Evolutionary conservation across 495 filamentous ascomycete genomes (phyloP), one percentile per base, ranked within the genome.

Genomic region (Rusavskia elegans): DNA sequence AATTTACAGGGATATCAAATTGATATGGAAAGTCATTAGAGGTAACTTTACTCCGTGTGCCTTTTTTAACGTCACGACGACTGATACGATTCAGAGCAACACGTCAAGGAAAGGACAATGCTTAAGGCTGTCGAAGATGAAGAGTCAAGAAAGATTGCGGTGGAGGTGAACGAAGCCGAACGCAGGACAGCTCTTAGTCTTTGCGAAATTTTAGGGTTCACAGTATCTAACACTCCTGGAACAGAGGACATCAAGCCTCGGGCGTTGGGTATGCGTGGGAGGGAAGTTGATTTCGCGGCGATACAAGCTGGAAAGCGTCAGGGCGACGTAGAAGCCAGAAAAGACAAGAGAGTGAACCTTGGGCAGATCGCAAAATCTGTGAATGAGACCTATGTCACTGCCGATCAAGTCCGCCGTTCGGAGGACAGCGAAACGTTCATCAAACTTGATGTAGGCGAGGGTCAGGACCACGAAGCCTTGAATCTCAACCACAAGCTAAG

Each of bases 401-500:
- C 13, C 7, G 40, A 32, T n/a, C 19, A 46, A 21, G 25, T 5
- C 1, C 32, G n/a, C 16, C n/a, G 13, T 16, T 13, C 29, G 25
- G 42, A 23, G 11, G 36, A 48, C 17, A 19, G 32, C 20, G 53
- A 57, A 45, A 56, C 59, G 20, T 63, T 61, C 37, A 58, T 63
- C 42, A 51, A 55, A 14, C 30, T 63, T 29, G 61, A 59, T 49
- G 37, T 41, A 14, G 59, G 56, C 32, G 53, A 45, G 20, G 55
- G 50, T 14, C 49, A 59, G 45, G 56, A 56, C 46, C 54, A 54
- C 35, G 53, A 61, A 46, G 46, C 19, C 13, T 53, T 57, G 20
- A 61, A 50, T 44, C 59, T 57, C 42, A 63, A 63, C 37, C 57
- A 61, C 50, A 63, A 57, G 45, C 48, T 61, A n/a, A 54, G 59